Percentiles rank a stretch among this genome's conserved stretches.
Conservation (phyloP, 2,329 filamentous ascomycete genomes). For the Pseudogymnoascus sp. region DNA sequence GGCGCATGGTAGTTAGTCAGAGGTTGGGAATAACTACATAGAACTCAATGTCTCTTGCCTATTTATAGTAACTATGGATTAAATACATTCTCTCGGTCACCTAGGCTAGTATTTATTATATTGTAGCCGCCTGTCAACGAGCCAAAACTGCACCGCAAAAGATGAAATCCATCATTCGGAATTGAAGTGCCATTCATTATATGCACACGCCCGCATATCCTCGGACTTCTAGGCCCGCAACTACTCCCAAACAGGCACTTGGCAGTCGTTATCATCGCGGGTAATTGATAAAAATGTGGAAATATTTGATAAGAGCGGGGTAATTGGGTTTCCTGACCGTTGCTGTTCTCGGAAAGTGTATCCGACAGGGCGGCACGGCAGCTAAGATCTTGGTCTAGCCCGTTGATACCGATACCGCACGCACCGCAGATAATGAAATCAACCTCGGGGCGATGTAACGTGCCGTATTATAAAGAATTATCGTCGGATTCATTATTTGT, state of each 20-base stretch:
- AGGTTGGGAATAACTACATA: background rate
- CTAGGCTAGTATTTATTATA: background rate
- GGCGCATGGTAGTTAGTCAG: background rate
- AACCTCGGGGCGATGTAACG: background rate
- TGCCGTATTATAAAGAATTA: background rate
- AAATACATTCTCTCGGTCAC: background rate
- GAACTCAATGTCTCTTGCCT: background rate
- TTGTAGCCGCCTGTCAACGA: background rate
- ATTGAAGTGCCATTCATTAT: background rate
- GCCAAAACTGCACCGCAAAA: background rate
- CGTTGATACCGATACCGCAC: background rate
- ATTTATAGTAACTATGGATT: background rate
- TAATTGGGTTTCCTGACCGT: constrained; percentile 12
- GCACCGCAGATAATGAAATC: background rate
- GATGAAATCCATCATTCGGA: background rate
- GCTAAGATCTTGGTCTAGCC: constrained; percentile 1
- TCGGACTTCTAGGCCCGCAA: background rate
- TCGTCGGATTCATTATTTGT: background rate
- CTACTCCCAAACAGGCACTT: constrained; percentile 5
- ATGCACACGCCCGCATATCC: background rate
- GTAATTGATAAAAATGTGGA: constrained; percentile 14
- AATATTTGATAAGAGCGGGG: constrained; percentile 11
- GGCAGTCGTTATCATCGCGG: constrained; percentile 18
- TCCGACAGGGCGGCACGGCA: constrained; percentile 4
- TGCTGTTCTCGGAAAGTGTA: constrained; percentile 2